Conservation (phyloP, 208 protist genomes). For the Angomonas ambiguus region DNA sequence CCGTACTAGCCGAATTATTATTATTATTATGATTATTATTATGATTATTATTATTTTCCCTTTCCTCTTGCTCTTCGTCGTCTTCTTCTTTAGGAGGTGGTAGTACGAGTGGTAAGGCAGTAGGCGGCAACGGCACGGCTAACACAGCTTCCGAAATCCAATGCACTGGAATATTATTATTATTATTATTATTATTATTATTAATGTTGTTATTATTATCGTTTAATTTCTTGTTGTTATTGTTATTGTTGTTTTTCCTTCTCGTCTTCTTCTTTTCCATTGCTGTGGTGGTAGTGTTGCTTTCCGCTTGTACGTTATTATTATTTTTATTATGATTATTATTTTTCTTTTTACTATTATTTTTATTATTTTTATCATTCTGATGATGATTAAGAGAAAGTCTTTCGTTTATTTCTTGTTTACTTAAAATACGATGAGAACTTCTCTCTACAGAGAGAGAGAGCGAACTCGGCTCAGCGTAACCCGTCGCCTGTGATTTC, state of each 20-base stretch:
- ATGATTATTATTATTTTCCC: slow-evolving; percentile 8
- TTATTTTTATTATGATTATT: slow-evolving; percentile 5
- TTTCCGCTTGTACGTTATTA: background rate
- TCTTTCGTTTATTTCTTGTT: background rate
- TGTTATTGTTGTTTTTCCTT: slow-evolving; percentile 2
- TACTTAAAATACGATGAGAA: background rate
- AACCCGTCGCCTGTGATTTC: too few relatives aligned
- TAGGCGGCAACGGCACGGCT: too few relatives aligned
- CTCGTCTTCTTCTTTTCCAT: background rate
- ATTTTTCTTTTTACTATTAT: background rate
- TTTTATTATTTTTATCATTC: background rate
- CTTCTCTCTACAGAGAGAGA: slow-evolving; percentile 1
- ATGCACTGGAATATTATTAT: background rate
- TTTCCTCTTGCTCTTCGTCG: background rate
- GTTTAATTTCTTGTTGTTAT: background rate
- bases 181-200: slow-evolving; percentile 12
- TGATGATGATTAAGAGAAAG: background rate
- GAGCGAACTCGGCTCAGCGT: background rate
- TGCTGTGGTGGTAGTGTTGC: background rate
- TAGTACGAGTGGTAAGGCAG: too few relatives aligned
- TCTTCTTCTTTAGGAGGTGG: too few relatives aligned
- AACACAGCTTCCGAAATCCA: background rate
- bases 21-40: slow-evolving; percentile 11
- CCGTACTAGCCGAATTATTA: background rate
- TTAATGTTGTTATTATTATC: slow-evolving; percentile 2